Conservation (phyloP, 73 alveolate genomes). For the Durusdinium trenchii region DNA sequence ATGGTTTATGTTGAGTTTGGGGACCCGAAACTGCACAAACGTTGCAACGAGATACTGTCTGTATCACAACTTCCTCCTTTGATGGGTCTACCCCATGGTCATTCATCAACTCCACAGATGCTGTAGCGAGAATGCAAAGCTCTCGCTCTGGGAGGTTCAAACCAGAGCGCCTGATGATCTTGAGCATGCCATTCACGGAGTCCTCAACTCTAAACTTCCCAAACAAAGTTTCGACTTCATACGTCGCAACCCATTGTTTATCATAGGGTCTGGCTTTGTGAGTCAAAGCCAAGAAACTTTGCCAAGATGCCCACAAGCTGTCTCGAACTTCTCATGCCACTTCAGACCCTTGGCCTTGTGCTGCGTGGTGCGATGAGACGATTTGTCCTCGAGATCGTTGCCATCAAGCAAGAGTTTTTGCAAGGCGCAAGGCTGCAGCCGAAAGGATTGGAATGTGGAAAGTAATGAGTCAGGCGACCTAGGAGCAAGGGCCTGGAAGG, state of each 20-base stretch:
- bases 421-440: background rate
- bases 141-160: slow-evolving; percentile 44
- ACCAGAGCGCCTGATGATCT: too few relatives aligned
- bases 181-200: too few relatives aligned
- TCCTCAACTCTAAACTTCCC: too few relatives aligned
- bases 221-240: too few relatives aligned
- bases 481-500: background rate
- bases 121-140: background rate
- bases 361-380: too few relatives aligned
- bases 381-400: background rate
- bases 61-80: background rate
- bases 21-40: background rate
- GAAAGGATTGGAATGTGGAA: background rate
- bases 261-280: background rate
- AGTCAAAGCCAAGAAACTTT: background rate
- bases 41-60: background rate
- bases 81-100: background rate
- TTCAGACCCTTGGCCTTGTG: background rate
- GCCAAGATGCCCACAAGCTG: background rate
- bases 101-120: background rate
- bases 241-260: too few relatives aligned
- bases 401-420: background rate
- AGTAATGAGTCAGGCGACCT: too few relatives aligned
- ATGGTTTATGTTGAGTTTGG: too few relatives aligned
- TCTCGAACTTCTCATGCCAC: background rate